Conservation (phyloP, 768 basidiomycete genomes). For the Amyloporia xantha region DNA sequence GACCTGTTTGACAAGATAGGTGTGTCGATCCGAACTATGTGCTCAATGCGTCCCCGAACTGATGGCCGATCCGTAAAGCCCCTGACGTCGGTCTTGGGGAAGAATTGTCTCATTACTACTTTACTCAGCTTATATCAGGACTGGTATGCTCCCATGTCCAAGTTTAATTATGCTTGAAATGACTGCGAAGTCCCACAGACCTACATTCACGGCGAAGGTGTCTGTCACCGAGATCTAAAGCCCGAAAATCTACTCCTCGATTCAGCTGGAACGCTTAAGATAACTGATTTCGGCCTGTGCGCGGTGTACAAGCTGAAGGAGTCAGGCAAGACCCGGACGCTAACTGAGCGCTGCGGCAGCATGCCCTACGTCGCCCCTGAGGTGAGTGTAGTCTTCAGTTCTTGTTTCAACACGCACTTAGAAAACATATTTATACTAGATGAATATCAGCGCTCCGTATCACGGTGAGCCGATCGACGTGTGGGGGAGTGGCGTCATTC, state of each 20-base stretch:
- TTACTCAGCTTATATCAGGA: constrained; percentile 77
- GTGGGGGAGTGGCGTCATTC: constrained; percentile 93
- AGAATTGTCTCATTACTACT: constrained; percentile 86
- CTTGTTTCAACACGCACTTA: not conserved
- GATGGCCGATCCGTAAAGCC: constrained; percentile 45
- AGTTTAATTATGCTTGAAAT: not conserved
- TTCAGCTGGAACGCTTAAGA: constrained; percentile 77
- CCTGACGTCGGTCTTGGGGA: constrained; percentile 86
- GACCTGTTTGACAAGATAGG: constrained; percentile 99
- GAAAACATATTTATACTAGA: constrained; percentile 31
- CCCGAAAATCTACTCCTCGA: constrained; percentile 93
- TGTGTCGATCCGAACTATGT: constrained; percentile 25
- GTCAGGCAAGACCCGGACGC: constrained; percentile 62
- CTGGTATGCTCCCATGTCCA: constrained; percentile 63
- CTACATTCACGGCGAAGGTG: constrained; percentile 83
- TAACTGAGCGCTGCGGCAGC: constrained; percentile 86
- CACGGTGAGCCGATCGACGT: constrained; percentile 90
- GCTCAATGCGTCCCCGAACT: not conserved
- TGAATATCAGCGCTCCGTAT: constrained; percentile 64
- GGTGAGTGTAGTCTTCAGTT: constrained; percentile 34
- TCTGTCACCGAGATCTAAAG: constrained; percentile 95
- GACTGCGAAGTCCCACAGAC: constrained; percentile 37
- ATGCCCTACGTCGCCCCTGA: constrained; percentile 94
- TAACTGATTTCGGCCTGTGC: constrained; percentile 93
- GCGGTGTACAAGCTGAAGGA: constrained; percentile 85